These are phyloP conservation scores for Ophiostoma australiae DNA, from an alignment of 2,329 filamentous ascomycete species.

Conservation along the genomic window DNA sequence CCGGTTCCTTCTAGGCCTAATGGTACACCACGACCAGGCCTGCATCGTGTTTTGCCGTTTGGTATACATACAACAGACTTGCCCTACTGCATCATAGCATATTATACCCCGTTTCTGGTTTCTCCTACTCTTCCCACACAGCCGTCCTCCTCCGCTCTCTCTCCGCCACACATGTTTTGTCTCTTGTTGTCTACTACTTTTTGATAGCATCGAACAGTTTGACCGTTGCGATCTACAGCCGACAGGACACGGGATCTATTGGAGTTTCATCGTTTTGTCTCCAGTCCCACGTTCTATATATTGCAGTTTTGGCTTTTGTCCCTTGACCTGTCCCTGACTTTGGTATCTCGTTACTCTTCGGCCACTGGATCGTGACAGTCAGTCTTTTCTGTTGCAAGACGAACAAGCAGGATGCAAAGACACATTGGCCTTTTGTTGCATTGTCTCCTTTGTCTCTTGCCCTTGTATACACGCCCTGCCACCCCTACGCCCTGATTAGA, in stretches of 20 bases:
- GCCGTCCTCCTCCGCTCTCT: neutral
- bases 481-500: neutral
- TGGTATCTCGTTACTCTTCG: neutral
- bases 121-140: neutral
- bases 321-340: neutral
- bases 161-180: neutral
- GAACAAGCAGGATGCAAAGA: neutral
- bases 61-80: constrained; percentile 12
- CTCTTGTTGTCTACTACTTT: neutral
- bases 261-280: neutral
- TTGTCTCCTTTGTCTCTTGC: neutral
- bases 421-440: neutral
- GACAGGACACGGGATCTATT: neutral
- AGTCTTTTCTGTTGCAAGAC: neutral
- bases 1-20: neutral
- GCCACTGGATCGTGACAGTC: neutral
- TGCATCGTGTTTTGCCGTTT: neutral
- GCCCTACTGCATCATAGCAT: constrained; percentile 11
- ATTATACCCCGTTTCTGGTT: constrained; percentile 15
- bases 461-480: neutral
- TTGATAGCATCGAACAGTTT: neutral
- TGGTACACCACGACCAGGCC: constrained; percentile 4
- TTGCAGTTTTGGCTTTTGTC: neutral
- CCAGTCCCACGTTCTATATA: neutral
- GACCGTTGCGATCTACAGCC: neutral